phyloP scores from a whole-genome alignment of 225 moss, liverwort and hornwort genomes.

The Marchantia polymorpha region DNA sequence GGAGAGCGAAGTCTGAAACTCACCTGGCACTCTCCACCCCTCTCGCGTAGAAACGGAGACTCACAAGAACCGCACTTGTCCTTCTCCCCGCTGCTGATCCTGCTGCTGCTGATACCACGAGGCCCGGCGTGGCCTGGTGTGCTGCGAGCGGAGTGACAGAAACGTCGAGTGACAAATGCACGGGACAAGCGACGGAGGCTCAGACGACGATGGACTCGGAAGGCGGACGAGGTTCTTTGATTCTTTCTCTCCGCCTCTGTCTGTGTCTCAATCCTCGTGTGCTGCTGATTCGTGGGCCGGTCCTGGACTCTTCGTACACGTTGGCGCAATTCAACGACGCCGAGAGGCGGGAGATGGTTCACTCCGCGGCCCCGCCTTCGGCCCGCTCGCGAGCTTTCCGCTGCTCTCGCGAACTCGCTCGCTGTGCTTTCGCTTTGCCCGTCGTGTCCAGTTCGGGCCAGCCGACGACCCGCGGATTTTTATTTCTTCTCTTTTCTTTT shows the following conservation, averaged over 20 bases:
- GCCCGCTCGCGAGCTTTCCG: no score
- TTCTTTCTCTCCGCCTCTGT: neutral
- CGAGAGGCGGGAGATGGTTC: neutral
- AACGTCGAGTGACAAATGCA: neutral
- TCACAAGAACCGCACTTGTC: neutral
- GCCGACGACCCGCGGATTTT: no score
- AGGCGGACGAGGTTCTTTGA: neutral
- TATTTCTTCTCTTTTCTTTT: no score
- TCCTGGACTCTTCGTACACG: neutral
- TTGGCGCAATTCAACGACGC: neutral
- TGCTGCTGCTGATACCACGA: neutral
- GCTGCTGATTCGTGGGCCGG: neutral
- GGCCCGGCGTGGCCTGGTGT: neutral
- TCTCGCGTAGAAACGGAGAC: neutral
- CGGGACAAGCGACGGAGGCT: neutral
- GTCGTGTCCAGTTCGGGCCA: no score
- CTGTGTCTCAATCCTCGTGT: neutral
- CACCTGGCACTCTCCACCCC: neutral
- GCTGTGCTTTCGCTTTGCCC: no score
- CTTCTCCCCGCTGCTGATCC: neutral
- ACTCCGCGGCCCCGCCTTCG: neutral
- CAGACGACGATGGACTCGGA: neutral
- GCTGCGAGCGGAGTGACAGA: neutral
- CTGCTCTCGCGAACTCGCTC: no score
- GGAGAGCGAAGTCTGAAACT: neutral